phyloP scores from a whole-genome alignment of 1,284 basidiomycete species.

The Trichosporon sp. region DNA sequence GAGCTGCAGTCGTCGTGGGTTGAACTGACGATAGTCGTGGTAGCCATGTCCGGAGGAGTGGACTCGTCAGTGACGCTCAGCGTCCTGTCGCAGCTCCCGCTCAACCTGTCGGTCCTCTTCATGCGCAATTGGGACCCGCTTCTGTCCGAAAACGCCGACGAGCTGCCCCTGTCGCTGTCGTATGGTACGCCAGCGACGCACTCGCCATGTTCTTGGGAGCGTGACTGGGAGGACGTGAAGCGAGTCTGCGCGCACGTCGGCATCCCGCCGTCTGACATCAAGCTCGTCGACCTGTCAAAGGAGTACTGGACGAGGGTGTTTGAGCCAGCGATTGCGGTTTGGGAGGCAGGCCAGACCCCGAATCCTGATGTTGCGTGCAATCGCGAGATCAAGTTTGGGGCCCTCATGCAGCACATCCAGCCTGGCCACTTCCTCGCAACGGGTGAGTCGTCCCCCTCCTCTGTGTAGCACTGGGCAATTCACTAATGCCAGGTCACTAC shows the following conservation, averaged over 20 bases:
- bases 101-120: conserved; percentile 77
- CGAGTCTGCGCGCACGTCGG: conserved; percentile 64
- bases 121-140: conserved; percentile 86
- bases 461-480: neutral
- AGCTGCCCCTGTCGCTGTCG: conserved; percentile 2
- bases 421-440: conserved; percentile 66
- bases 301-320: conserved; percentile 89
- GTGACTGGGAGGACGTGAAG: conserved; percentile 87
- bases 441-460: conserved; percentile 49
- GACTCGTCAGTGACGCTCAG: conserved; percentile 82
- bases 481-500: conserved; percentile 69
- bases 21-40: conserved; percentile 58
- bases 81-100: conserved; percentile 66
- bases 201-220: conserved; percentile 89
- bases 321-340: conserved; percentile 67
- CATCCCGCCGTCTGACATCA: conserved; percentile 58
- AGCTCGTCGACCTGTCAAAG: conserved; percentile 65
- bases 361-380: conserved; percentile 96
- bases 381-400: conserved; percentile 88
- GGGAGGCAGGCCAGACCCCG: conserved; percentile 74
- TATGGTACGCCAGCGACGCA: conserved; percentile 55
- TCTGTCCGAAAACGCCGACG: conserved; percentile 30
- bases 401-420: conserved; percentile 62
- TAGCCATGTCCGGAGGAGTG: conserved; percentile 94
- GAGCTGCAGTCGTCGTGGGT: conserved; percentile 1